Evolutionary conservation across 169 alveolate genomes (phyloP), one percentile per base, ranked within the genome.

Genomic region (Amoebophrya sp.): DNA sequence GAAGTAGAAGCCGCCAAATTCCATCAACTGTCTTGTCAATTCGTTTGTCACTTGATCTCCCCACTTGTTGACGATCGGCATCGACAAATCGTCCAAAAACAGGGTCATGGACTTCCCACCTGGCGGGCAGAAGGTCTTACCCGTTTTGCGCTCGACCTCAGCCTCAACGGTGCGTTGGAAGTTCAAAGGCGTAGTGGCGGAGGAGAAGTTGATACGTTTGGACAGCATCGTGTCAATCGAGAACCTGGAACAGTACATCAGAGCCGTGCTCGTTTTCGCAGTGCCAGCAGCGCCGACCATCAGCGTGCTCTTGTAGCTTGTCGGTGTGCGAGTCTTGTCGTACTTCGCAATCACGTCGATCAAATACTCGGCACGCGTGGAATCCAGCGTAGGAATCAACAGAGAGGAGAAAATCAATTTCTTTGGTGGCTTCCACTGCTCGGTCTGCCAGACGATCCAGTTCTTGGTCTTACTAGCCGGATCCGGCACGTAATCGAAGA

Each of bases 31-130:
- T 78, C 99, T 93, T 65, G 98, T 94, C 96, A 98, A 96, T 94
- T 98, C 99, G 83, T 97, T 94, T 78, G 99, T 97, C 91, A 97
- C 96, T 95, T 98, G 98, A 93, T 97, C 99, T 6, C 99, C 99
- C 99, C 99, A 98, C 94, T 95, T 96, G 94, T 98, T 98, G 65
- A 98, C 98, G 94, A 95, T 96, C 41, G 99, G 99, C 99, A 98
- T 98, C 78, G 98, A 95, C 96, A 98, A 95, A 95, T 98, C 99
- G 96, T 98, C 99, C 92, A 98, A 94, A 95, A 98, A 97, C 55
- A 98, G 96, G 54, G 98, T 97, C 96, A 98, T 96, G 93, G 95
- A 95, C 93, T 97, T 97, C 90, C 97, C 97, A n/a, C 97, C 96
- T 78, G 98, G 98, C 0, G 99, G 99, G 91, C 96, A 97, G 95